Percentiles rank a stretch among this genome's conserved stretches.
These are phyloP conservation scores for Penicillium rolfsii DNA, from an alignment of 2,329 filamentous ascomycete genomes.

Conservation along the genomic window DNA sequence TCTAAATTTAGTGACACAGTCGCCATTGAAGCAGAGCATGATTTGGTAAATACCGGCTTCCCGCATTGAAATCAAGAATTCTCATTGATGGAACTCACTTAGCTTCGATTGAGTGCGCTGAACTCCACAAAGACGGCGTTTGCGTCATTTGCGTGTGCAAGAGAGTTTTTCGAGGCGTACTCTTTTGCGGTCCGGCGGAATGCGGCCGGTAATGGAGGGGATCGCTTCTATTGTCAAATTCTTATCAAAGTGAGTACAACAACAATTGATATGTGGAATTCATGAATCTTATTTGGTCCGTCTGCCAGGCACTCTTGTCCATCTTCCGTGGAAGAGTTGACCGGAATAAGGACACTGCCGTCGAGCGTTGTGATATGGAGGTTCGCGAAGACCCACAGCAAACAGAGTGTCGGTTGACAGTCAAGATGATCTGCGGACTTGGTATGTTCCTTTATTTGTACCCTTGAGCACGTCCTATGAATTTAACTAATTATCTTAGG, in stretches of 20 bases:
- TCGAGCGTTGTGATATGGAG: constrained; percentile 65
- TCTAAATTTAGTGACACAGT: constrained; percentile 67
- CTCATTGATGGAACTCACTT: constrained; percentile 13
- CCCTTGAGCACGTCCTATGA: constrained; percentile 1
- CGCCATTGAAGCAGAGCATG: constrained; percentile 62
- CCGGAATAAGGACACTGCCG: constrained; percentile 60
- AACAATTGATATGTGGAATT: constrained; percentile 18
- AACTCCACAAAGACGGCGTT: constrained; percentile 68
- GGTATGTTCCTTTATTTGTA: constrained; percentile 40
- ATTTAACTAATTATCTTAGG: constrained; percentile 43
- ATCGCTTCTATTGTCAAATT: constrained; percentile 62
- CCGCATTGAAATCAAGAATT: not conserved
- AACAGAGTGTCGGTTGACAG: constrained; percentile 62
- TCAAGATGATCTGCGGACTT: constrained; percentile 65
- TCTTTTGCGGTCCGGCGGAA: constrained; percentile 50
- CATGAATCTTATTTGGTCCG: not conserved
- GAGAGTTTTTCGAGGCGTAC: constrained; percentile 62
- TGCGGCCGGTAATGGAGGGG: constrained; percentile 35
- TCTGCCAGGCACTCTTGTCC: constrained; percentile 56
- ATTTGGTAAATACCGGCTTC: constrained; percentile 51
- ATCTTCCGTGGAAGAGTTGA: constrained; percentile 66
- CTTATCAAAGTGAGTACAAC: constrained; percentile 55
- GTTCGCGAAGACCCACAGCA: constrained; percentile 60
- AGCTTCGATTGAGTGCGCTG: constrained; percentile 64
- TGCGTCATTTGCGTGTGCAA: constrained; percentile 61